A percentile compares a stretch with the other conserved stretches of the same genome.
These are phyloP conservation scores for Plectranthus barbatus DNA, from an alignment of 257 asterid species.

Conservation along the genomic window DNA sequence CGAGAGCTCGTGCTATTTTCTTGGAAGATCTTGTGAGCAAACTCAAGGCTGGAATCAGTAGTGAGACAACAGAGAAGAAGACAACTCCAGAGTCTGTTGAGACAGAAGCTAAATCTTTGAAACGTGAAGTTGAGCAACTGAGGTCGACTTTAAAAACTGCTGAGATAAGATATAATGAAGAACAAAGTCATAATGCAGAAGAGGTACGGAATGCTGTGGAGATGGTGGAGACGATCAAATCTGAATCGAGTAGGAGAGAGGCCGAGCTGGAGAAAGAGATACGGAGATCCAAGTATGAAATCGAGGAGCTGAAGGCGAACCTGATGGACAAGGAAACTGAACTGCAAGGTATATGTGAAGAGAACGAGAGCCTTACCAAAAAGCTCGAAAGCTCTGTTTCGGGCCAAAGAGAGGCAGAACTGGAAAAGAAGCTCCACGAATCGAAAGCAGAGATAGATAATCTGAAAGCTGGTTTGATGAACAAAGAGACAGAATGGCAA, in stretches of 20 bases:
- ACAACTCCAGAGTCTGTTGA: conserved; percentile 15
- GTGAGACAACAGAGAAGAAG: conserved; percentile 1
- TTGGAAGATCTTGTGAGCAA: conserved; percentile 56
- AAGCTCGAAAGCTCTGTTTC: conserved; percentile 31
- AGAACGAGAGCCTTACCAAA: conserved; percentile 50
- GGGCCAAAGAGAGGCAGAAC: conserved; percentile 28
- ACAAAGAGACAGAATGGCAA: conserved; percentile 37
- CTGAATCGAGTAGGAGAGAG: conserved; percentile 37
- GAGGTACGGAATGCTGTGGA: conserved; percentile 41
- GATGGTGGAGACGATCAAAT: conserved; percentile 47
- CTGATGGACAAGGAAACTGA: conserved; percentile 90
- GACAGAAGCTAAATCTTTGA: conserved; percentile 34
- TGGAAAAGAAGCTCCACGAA: no score
- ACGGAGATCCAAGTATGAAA: conserved; percentile 30
- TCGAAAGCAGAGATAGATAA: conserved; percentile 23
- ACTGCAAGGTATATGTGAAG: conserved; percentile 77
- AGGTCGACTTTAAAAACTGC: conserved; percentile 60
- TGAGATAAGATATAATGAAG: conserved; percentile 50
- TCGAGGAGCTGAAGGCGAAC: conserved; percentile 76
- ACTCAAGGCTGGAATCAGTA: conserved; percentile 30
- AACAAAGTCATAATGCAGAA: conserved; percentile 33
- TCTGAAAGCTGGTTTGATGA: conserved; percentile 34
- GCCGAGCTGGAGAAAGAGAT: conserved; percentile 43
- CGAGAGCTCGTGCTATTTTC: conserved; percentile 49
- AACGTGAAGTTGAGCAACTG: conserved; percentile 46